These are phyloP conservation scores for Leccinum olivaceoglutinosum DNA, from an alignment of 1,284 basidiomycete species.

Conservation along the genomic window DNA sequence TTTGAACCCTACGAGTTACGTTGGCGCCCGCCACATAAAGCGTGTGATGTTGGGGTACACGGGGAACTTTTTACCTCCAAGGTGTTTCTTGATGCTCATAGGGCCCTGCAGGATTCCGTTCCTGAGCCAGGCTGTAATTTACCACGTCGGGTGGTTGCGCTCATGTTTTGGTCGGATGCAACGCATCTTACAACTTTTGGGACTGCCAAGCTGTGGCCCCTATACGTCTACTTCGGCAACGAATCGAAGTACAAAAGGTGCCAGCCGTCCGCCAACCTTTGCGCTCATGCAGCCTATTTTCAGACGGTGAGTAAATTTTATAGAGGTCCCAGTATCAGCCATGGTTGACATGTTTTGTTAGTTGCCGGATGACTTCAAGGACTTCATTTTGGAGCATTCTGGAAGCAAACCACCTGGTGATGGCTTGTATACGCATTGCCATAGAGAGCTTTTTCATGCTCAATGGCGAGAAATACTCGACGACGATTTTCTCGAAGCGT, in stretches of 20 bases:
- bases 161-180: background rate
- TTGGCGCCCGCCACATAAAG: background rate
- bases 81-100: background rate
- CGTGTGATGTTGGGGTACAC: background rate
- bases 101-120: background rate
- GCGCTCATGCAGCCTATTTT: background rate
- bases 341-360: background rate
- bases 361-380: background rate
- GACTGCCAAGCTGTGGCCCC: background rate
- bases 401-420: background rate
- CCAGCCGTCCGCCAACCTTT: background rate
- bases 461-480: background rate
- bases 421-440: background rate
- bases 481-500: background rate
- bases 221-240: background rate
- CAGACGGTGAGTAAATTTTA: background rate
- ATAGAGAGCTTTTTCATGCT: background rate
- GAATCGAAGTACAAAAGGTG: background rate
- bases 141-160: background rate
- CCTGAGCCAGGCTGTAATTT: background rate
- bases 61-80: background rate
- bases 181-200: background rate
- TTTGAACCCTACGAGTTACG: background rate
- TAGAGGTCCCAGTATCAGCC: background rate
- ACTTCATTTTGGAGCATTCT: background rate